Evolutionary conservation across 2,329 filamentous ascomycete genomes (phyloP).

Genomic region (Pseudogymnoascus sp.): DNA sequence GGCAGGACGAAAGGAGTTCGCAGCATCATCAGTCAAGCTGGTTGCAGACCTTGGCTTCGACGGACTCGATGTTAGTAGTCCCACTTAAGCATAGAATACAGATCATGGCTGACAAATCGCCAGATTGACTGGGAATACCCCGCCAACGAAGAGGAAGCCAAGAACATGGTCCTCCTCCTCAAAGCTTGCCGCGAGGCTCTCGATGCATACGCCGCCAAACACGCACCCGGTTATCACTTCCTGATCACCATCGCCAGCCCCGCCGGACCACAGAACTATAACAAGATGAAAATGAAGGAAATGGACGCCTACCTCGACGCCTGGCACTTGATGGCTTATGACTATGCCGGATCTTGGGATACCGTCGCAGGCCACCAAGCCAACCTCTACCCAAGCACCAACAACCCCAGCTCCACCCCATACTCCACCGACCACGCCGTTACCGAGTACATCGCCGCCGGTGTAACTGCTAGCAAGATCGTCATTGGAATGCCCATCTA

Average conservation of each 20-base stretch:
- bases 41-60: conserved; percentile 64
- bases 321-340: conserved; percentile 64
- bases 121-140: conserved; percentile 23
- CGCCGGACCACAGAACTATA: conserved; percentile 41
- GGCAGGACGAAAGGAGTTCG: conserved; percentile 57
- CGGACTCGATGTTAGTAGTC: conserved; percentile 32
- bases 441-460: conserved; percentile 52
- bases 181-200: conserved; percentile 31
- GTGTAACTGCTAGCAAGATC: conserved; percentile 58
- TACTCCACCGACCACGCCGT: conserved; percentile 62
- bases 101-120: not conserved
- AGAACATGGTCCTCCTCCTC: conserved; percentile 27
- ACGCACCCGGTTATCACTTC: conserved; percentile 42
- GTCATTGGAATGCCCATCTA: conserved; percentile 75
- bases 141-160: conserved; percentile 20
- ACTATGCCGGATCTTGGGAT: conserved; percentile 62
- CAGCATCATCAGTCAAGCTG: conserved; percentile 56
- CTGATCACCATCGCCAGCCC: conserved; percentile 45
- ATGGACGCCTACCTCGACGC: conserved; percentile 44
- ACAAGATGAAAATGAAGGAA: conserved; percentile 36
- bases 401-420: conserved; percentile 52
- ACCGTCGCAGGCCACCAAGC: conserved; percentile 56
- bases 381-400: conserved; percentile 54
- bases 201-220: conserved; percentile 38
- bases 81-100: conserved; percentile 5